Percentiles rank a stretch among this genome's conserved stretches.
These are phyloP conservation scores for Stentor coeruleus DNA, from an alignment of 73 alveolate genomes.

Conservation along the genomic window DNA sequence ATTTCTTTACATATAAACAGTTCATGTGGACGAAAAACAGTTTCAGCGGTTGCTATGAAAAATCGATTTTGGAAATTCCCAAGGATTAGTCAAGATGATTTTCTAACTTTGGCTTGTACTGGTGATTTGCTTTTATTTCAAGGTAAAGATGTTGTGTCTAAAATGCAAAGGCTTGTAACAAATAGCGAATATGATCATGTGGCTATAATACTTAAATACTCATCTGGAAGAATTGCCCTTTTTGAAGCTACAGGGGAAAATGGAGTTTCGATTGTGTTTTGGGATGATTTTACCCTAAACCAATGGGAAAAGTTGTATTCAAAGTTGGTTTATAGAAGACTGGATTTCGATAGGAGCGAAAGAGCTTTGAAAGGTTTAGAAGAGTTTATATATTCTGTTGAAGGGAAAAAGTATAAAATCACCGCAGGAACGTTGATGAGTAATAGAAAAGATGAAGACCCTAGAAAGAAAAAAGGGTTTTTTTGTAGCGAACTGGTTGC, in stretches of 20 bases:
- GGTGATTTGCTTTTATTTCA: constrained; percentile 77
- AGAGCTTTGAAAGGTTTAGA: constrained; percentile 38
- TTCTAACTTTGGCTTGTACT: constrained; percentile 45
- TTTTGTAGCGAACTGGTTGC: constrained; percentile 88
- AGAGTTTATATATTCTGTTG: constrained; percentile 48
- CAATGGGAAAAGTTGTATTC: constrained; percentile 49
- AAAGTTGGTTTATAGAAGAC: constrained; percentile 43
- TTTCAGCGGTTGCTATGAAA: background rate
- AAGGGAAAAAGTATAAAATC: constrained; percentile 51
- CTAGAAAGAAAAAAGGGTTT: constrained; percentile 33
- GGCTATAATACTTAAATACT: constrained; percentile 58
- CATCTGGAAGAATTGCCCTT: constrained; percentile 48
- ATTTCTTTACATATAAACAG: background rate
- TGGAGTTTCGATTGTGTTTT: constrained; percentile 45
- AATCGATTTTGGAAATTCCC: constrained; percentile 49
- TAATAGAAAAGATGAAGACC: constrained; percentile 27
- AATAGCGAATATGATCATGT: constrained; percentile 81
- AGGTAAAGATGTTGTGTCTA: constrained; percentile 53
- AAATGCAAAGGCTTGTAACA: constrained; percentile 63
- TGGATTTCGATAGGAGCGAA: constrained; percentile 44
- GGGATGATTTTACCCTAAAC: constrained; percentile 17
- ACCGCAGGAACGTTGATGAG: constrained; percentile 43
- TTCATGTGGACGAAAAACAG: background rate
- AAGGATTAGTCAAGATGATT: constrained; percentile 42
- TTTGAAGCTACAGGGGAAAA: constrained; percentile 66